Conservation (phyloP, 2,329 filamentous ascomycete genomes). For the Fusarium concolor region DNA sequence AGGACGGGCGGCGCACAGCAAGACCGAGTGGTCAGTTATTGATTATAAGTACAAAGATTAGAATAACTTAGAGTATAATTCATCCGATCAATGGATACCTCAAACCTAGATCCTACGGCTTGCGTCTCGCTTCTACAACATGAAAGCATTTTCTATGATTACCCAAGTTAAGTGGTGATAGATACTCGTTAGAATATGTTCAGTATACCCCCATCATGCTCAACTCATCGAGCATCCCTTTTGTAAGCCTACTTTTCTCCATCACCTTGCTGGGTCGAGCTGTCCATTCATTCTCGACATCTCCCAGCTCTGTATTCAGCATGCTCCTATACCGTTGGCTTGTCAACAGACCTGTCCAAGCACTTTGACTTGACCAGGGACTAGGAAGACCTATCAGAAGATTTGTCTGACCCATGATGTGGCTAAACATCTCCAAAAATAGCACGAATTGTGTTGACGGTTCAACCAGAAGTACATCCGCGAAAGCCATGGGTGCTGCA, state of each 20-base stretch:
- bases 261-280: slow-evolving; percentile 36
- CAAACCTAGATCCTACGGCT: neutral
- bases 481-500: slow-evolving; percentile 41
- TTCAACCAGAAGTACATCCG: slow-evolving; percentile 42
- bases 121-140: neutral
- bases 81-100: neutral
- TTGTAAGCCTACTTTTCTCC: slow-evolving; percentile 34
- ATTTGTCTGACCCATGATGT: slow-evolving; percentile 45
- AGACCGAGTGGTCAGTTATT: neutral
- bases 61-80: slow-evolving; percentile 39
- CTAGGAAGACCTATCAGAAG: slow-evolving; percentile 45
- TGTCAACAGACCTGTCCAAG: slow-evolving; percentile 44
- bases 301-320: slow-evolving; percentile 45
- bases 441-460: slow-evolving; percentile 45
- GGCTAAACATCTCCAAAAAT: slow-evolving; percentile 45
- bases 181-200: neutral
- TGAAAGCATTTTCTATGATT: neutral
- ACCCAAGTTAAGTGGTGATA: neutral
- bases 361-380: slow-evolving; percentile 36
- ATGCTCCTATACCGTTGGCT: slow-evolving; percentile 37
- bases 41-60: slow-evolving; percentile 14
- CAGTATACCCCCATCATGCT: slow-evolving; percentile 41
- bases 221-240: slow-evolving; percentile 39
- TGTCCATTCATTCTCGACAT: slow-evolving; percentile 41
- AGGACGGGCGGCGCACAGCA: neutral